Evolutionary conservation across 345 rosid species (phyloP).

Genomic region (Eucalyptus sideroxylon): DNA sequence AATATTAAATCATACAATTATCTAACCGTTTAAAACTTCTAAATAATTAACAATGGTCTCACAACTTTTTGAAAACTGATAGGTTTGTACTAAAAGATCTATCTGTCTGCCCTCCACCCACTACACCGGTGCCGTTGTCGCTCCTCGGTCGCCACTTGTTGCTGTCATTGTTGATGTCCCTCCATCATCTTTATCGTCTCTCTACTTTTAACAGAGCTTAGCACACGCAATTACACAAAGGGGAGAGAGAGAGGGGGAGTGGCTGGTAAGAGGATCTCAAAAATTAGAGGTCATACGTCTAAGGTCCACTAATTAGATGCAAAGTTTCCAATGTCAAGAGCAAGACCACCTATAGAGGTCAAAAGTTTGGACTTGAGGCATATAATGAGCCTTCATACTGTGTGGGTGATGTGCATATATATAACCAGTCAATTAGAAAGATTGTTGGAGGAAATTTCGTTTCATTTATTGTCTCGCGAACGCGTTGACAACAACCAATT

Average conservation of each 20-base stretch:
- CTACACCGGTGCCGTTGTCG: not conserved
- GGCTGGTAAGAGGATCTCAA: not conserved
- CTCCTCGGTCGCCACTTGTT: not conserved
- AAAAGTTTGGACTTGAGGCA: not conserved
- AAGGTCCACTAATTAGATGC: not conserved
- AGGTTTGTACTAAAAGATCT: not conserved
- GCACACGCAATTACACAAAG: no score
- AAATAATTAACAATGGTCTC: rapidly evolving
- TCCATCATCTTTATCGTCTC: not conserved
- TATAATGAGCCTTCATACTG: not conserved
- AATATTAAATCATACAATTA: not conserved
- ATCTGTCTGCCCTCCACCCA: not conserved
- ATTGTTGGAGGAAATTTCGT: not conserved
- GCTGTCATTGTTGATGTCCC: not conserved
- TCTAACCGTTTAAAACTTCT: rapidly evolving
- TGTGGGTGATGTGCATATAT: not conserved
- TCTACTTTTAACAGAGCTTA: not conserved
- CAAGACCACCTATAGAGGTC: not conserved
- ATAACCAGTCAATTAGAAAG: not conserved
- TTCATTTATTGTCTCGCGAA: not conserved
- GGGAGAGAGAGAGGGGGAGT: not conserved
- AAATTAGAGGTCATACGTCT: not conserved
- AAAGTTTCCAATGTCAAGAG: not conserved
- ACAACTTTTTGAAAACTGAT: not conserved
- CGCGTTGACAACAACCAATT: no score